Base-by-base conservation (phyloP, 306 rosid species). In the Phaseolus lunatus region DNA sequence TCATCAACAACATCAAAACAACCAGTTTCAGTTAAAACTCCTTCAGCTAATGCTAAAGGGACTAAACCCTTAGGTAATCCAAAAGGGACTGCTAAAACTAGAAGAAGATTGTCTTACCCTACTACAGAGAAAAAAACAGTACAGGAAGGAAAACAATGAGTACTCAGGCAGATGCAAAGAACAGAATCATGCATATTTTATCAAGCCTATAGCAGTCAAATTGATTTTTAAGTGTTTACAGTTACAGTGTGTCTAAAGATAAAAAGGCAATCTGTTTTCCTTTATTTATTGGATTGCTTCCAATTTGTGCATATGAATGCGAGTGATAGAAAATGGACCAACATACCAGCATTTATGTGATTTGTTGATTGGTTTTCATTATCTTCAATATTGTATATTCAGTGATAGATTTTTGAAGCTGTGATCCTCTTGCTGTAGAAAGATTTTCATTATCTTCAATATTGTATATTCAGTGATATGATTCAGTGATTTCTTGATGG, bases 81-180 rank as follows among this genome's bases (percentile, higher is more conserved):
- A 52, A 86, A 85, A 82, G 82, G 73, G 53, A 70, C 86, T 27
- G 13, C 83, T 14, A 85, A 67, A 68, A 78, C 89, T 64, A 85
- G 90, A 70, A 85, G 89, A 76, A 66, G 52, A 29, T 77, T 85
- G 70, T 87, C 93, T 52, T 92, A 71, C 65, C 82, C 93, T 12
- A 39, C 87, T 19, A 62, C 79, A 9, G 89, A 84, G 31, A 84
- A 84, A 68, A 81, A 29, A 7, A 44, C 41, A 63, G 76, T 71
- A 54, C 13, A 16, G 39, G 85, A 84, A 62, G 88, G 70, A 57
- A 68, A 53, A 83, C 81, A 50, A 16, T 81, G 82, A 78, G 67
- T 43, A 19, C 54, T 83, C 78, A 33, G 73, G 78, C 29, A n/a
- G 65, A 73, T 59, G 80, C 70, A 27, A 80, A 82, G 83, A 78